These are phyloP conservation scores for Ramaria rubella DNA, from an alignment of 768 basidiomycete genomes.

Conservation along the genomic window DNA sequence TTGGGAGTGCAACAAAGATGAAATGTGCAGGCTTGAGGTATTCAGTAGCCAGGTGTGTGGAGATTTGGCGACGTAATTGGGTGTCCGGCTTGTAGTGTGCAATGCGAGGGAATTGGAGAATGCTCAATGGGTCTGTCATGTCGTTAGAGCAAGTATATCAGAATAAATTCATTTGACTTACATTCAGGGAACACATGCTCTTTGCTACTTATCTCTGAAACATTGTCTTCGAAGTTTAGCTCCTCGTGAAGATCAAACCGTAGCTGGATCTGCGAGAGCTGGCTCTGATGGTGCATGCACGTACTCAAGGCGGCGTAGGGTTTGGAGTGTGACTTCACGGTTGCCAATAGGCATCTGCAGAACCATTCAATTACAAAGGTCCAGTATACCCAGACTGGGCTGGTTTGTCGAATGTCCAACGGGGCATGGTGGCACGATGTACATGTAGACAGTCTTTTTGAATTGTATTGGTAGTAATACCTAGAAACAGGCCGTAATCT, in stretches of 20 bases:
- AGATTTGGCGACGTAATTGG: too few relatives aligned
- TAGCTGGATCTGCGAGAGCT: constrained; percentile 20
- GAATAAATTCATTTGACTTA: not conserved
- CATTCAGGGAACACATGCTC: not conserved
- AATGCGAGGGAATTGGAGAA: not conserved
- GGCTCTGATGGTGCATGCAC: constrained; percentile 20
- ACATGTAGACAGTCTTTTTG: not conserved
- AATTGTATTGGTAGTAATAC: not conserved
- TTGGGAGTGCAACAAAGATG: too few relatives aligned
- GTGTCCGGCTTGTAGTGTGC: too few relatives aligned
- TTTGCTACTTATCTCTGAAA: not conserved
- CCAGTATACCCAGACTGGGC: not conserved
- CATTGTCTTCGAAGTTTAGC: too few relatives aligned
- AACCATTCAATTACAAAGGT: constrained; percentile 30
- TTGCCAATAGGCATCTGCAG: constrained; percentile 25
- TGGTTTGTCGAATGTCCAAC: not conserved
- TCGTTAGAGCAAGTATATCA: not conserved
- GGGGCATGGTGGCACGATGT: too few relatives aligned
- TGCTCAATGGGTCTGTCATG: not conserved
- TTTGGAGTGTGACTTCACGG: constrained; percentile 17
- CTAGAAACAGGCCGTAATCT: not conserved
- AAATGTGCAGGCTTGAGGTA: too few relatives aligned
- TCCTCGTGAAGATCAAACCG: constrained; percentile 24
- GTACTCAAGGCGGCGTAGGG: constrained; percentile 28
- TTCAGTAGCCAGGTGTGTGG: too few relatives aligned